Base-by-base conservation (phyloP, 2,329 filamentous ascomycete genomes). In the Dactylellina parvicollis region DNA sequence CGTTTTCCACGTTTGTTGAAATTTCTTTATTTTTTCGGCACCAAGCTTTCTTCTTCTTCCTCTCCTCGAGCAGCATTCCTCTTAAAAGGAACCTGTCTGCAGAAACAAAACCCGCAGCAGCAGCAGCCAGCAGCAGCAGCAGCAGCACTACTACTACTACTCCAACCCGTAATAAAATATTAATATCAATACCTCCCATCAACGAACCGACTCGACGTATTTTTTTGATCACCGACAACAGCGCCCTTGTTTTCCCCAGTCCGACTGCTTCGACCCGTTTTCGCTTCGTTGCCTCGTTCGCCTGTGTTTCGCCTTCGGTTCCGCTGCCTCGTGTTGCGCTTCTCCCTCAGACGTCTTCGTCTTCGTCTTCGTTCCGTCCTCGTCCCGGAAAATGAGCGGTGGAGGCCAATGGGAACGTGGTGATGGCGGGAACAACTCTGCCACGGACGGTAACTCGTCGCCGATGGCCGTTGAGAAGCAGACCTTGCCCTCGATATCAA, bases 1-100 rank as follows among this genome's bases (percentile, higher is more conserved):
- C 69, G 69, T 73, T 73, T 66, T 61, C 69, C 69, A 73, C 69
- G 69, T 60, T 60, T 73, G 52, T 22, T 49, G 49, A 12, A 44
- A 46, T 42, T 18, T 56, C 40, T 56, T 20, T 56, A 49, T 56
- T 12, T 66, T 66, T 56, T 49, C 32, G n/a, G n/a, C n/a, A 50
- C 52, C 69, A 66, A 73, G 69, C 69, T 72, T 72, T 72, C 52
- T 52, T 46, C 62, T 62, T 61, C 56, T 52, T 46, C 28, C 62
- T 54, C 69, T 73, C 69, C 69, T 73, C 60, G 66, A 73, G 69
- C 60, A 60, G 69, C 60, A n/a, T n/a, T n/a, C 54, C 60, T 66
- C 60, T 46, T 54, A 61, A 70, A 70, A 52, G 46, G 46, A 49
- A 52, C 42, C 32, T 50, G 46, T 61, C 57, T 22, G 28, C 40